Conservation (phyloP, 257 asterid species). For the Paraleonurus japonicus region DNA sequence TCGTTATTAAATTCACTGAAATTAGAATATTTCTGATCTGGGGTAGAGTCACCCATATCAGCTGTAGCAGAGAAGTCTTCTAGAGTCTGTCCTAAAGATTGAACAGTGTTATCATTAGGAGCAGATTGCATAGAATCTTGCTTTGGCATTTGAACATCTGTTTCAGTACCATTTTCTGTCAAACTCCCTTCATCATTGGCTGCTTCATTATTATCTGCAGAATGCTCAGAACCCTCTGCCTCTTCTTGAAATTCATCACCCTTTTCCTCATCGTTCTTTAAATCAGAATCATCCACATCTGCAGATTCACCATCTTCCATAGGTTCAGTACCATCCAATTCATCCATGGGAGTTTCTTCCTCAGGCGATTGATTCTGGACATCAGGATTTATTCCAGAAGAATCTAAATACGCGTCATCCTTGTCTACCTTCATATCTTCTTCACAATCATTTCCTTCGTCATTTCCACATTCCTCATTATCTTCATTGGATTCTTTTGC, state of each 20-base stretch:
- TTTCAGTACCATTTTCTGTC: conserved; percentile 43
- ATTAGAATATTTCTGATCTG: conserved; percentile 47
- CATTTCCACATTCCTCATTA: conserved; percentile 44
- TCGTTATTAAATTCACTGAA: conserved; percentile 43
- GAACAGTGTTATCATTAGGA: conserved; percentile 43
- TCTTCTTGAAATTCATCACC: conserved; percentile 46
- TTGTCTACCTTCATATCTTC: conserved; percentile 70
- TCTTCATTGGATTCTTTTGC: conserved; percentile 39
- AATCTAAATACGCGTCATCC: conserved; percentile 60
- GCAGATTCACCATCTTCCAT: conserved; percentile 56
- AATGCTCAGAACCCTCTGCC: conserved; percentile 34
- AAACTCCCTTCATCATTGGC: conserved; percentile 36
- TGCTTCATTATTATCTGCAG: conserved; percentile 44
- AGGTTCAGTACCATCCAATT: conserved; percentile 45
- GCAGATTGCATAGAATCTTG: conserved; percentile 38
- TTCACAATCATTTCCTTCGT: conserved; percentile 42
- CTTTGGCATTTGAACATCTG: conserved; percentile 36
- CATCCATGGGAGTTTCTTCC: conserved; percentile 47
- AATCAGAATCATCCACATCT: conserved; percentile 44
- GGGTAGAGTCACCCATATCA: conserved; percentile 46
- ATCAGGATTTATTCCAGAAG: conserved; percentile 63
- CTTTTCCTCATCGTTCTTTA: conserved; percentile 40
- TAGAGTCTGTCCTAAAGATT: conserved; percentile 41
- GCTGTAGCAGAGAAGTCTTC: conserved; percentile 37
- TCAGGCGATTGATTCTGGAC: conserved; percentile 46